phyloP scores from a whole-genome alignment of 1,284 basidiomycete species.

The Spongispora temasekensis region DNA sequence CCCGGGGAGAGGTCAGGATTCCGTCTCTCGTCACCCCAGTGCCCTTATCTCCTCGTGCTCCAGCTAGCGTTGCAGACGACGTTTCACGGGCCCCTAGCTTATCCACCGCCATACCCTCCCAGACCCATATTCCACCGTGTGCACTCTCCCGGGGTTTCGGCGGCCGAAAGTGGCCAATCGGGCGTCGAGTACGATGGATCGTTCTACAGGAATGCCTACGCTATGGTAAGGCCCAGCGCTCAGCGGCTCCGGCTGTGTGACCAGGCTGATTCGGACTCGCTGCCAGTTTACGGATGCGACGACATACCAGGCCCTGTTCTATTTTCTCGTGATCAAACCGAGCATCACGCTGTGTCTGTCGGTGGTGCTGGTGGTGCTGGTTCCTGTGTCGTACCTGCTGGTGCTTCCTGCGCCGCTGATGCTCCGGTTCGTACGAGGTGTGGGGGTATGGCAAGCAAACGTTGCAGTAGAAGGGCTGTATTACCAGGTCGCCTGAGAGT shows the following conservation, averaged over 20 bases:
- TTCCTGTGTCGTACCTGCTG: constrained; percentile 58
- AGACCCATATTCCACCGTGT: constrained; percentile 68
- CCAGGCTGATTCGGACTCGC: constrained; percentile 11
- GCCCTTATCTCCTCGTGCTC: constrained; percentile 12
- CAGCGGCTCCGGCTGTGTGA: not conserved
- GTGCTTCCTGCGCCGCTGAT: constrained; percentile 66
- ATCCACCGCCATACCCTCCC: constrained; percentile 58
- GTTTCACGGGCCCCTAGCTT: constrained; percentile 68
- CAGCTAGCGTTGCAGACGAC: constrained; percentile 66
- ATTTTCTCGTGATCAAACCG: constrained; percentile 82
- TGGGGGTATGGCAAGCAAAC: constrained; percentile 80
- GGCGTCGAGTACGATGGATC: constrained; percentile 51
- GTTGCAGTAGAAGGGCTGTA: constrained; percentile 76
- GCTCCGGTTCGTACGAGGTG: constrained; percentile 58
- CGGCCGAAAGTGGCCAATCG: constrained; percentile 49
- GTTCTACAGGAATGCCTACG: constrained; percentile 75
- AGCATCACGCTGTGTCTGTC: constrained; percentile 71
- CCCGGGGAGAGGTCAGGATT: constrained; percentile 62
- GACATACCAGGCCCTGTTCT: constrained; percentile 79
- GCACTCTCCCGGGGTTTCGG: constrained; percentile 47
- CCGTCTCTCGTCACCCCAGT: constrained; percentile 1
- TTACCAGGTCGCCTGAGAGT: constrained; percentile 39
- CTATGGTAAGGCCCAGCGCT: constrained; percentile 59
- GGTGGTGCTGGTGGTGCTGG: constrained; percentile 52
- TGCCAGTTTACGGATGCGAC: constrained; percentile 72